Evolutionary conservation across 2,329 filamentous ascomycete genomes (phyloP).

Genomic region (Xylariaceae sp.): DNA sequence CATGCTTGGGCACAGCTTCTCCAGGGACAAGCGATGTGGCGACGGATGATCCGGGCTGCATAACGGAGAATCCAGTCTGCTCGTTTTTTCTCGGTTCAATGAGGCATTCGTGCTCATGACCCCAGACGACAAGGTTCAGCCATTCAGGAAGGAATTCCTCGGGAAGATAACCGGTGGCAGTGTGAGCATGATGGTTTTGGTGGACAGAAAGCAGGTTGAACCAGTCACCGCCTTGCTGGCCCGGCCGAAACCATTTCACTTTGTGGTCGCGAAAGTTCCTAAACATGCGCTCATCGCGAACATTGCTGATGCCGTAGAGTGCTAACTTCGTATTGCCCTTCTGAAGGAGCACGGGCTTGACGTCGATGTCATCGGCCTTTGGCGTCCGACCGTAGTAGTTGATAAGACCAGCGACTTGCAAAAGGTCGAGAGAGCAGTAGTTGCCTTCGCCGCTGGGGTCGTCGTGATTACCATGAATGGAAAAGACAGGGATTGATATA

Average conservation of each 20-base stretch:
- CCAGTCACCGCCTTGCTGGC: slow-evolving; percentile 78
- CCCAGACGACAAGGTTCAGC: slow-evolving; percentile 90
- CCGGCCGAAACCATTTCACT: slow-evolving; percentile 88
- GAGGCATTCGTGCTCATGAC: slow-evolving; percentile 93
- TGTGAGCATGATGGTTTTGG: slow-evolving; percentile 92
- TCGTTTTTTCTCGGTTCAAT: slow-evolving; percentile 81
- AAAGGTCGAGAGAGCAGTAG: slow-evolving; percentile 81
- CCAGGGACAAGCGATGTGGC: slow-evolving; percentile 88
- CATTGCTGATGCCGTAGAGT: slow-evolving; percentile 90
- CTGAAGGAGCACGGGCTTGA: slow-evolving; percentile 88
- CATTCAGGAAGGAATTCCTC: slow-evolving; percentile 91
- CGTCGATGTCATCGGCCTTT: slow-evolving; percentile 87
- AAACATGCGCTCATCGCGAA: slow-evolving; percentile 90
- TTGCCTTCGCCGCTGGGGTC: slow-evolving; percentile 96
- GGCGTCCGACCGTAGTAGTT: slow-evolving; percentile 95
- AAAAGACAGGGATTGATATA: slow-evolving; percentile 93
- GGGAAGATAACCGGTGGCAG: slow-evolving; percentile 87
- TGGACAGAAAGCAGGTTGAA: slow-evolving; percentile 95
- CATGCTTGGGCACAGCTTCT: slow-evolving; percentile 87
- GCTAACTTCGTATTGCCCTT: slow-evolving; percentile 92
- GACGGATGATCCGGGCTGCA: slow-evolving; percentile 95
- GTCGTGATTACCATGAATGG: slow-evolving; percentile 97
- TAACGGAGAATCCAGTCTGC: slow-evolving; percentile 88
- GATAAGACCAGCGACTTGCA: slow-evolving; percentile 85
- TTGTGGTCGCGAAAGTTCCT: slow-evolving; percentile 89